These are phyloP conservation scores for Cytospora leucostoma DNA, from an alignment of 2,329 filamentous ascomycete genomes.

Conservation along the genomic window DNA sequence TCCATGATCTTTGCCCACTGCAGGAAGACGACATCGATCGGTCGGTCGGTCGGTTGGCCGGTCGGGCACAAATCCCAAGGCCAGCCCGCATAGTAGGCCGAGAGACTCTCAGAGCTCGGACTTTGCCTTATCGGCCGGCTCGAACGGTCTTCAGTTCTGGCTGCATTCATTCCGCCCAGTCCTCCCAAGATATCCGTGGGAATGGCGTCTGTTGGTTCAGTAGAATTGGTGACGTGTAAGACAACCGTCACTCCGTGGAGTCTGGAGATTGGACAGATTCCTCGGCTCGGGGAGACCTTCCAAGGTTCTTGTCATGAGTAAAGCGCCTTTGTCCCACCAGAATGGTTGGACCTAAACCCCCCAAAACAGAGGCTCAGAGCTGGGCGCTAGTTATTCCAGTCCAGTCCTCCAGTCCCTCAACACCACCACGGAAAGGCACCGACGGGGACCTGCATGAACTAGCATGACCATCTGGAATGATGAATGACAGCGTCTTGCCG, in stretches of 20 bases:
- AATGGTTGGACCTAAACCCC: conserved; percentile 12
- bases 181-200: conserved; percentile 10
- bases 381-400: conserved; percentile 21
- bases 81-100: background rate
- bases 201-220: conserved; percentile 4
- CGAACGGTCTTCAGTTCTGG: conserved; percentile 5
- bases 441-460: conserved; percentile 26
- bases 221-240: conserved; percentile 20
- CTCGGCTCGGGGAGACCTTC: conserved; percentile 20
- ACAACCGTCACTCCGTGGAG: conserved; percentile 14
- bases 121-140: conserved; percentile 16
- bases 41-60: background rate
- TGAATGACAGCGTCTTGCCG: background rate
- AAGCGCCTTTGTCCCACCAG: conserved; percentile 15
- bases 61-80: background rate
- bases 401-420: conserved; percentile 1
- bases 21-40: conserved; percentile 12
- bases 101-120: background rate
- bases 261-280: conserved; percentile 17
- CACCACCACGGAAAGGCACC: background rate
- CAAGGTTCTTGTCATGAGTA: conserved; percentile 12
- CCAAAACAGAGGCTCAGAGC: conserved; percentile 19
- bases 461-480: conserved; percentile 3
- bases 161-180: too few relatives aligned
- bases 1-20: conserved; percentile 21